These are phyloP conservation scores for Aspergillus jensenii DNA, from an alignment of 2,329 filamentous ascomycete species.

Conservation along the genomic window DNA sequence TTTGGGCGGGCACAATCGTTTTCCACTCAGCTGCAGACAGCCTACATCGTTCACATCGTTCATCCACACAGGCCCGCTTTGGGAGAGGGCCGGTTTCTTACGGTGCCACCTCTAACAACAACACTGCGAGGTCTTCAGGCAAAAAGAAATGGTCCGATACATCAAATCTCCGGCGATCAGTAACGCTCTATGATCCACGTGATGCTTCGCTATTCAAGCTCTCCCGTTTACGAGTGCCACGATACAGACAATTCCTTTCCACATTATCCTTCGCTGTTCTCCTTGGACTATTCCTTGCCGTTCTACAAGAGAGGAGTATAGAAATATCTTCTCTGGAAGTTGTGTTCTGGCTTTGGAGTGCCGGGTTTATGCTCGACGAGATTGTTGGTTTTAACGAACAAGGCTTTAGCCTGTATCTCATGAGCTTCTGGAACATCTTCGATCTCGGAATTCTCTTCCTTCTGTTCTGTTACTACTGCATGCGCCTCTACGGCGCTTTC, in stretches of 20 bases:
- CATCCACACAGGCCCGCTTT: slow-evolving; percentile 40
- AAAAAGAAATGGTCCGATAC: slow-evolving; percentile 19
- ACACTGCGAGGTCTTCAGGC: slow-evolving; percentile 11
- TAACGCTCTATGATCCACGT: slow-evolving; percentile 83
- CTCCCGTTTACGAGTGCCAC: slow-evolving; percentile 83
- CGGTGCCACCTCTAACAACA: slow-evolving; percentile 22
- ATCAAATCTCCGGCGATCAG: slow-evolving; percentile 60
- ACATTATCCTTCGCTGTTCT: slow-evolving; percentile 84
- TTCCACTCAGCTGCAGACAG: slow-evolving; percentile 88
- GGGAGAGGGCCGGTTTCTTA: slow-evolving; percentile 21
- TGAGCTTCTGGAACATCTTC: slow-evolving; percentile 97
- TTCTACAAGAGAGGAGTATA: slow-evolving; percentile 72
- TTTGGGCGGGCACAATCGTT: slow-evolving; percentile 94
- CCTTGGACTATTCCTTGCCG: slow-evolving; percentile 80
- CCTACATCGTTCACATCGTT: slow-evolving; percentile 74
- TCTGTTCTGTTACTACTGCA: slow-evolving; percentile 83
- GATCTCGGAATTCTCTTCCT: slow-evolving; percentile 85
- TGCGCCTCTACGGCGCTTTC: slow-evolving; percentile 84
- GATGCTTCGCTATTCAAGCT: slow-evolving; percentile 90
- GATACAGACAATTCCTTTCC: slow-evolving; percentile 87
- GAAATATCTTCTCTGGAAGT: slow-evolving; percentile 83
- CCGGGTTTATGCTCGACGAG: slow-evolving; percentile 95
- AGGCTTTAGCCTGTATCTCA: slow-evolving; percentile 92
- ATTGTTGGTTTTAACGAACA: slow-evolving; percentile 95
- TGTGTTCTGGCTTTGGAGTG: slow-evolving; percentile 96